Percentiles rank a stretch among this genome's conserved stretches.
Evolutionary conservation across 495 filamentous ascomycete species (phyloP).

Genomic region (Collariella sp.): DNA sequence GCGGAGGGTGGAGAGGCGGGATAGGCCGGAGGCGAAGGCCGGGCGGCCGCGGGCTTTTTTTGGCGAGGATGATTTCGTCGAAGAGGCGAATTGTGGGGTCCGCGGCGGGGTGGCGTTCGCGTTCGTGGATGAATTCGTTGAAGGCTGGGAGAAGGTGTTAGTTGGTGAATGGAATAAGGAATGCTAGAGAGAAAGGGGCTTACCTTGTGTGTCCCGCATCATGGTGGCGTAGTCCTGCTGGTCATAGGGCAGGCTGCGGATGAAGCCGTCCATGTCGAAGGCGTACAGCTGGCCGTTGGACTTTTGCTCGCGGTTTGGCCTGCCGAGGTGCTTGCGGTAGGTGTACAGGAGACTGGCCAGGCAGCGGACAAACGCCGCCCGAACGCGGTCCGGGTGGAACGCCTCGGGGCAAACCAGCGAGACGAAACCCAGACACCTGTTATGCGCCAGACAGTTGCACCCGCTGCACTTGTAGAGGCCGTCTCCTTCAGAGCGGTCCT

Average conservation of each 20-base stretch:
- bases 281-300: constrained; percentile 77
- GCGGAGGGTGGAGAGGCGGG: constrained; percentile 44
- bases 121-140: constrained; percentile 93
- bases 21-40: constrained; percentile 41
- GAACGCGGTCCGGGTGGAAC: constrained; percentile 82
- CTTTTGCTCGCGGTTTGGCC: constrained; percentile 73
- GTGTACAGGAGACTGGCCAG: constrained; percentile 93
- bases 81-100: constrained; percentile 73
- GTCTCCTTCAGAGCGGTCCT: constrained; percentile 76
- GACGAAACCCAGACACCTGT: constrained; percentile 70
- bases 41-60: constrained; percentile 75
- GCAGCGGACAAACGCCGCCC: constrained; percentile 88
- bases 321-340: constrained; percentile 74
- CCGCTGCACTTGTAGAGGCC: constrained; percentile 78
- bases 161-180: constrained; percentile 1
- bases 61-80: constrained; percentile 90
- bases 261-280: constrained; percentile 91
- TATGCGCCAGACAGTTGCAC: constrained; percentile 70
- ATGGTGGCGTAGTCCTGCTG: constrained; percentile 81
- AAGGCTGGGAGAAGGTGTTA: constrained; percentile 49
- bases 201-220: constrained; percentile 90
- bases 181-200: constrained; percentile 12
- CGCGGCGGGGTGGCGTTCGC: constrained; percentile 54
- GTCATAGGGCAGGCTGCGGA: constrained; percentile 82
- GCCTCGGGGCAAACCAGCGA: constrained; percentile 82